These are phyloP conservation scores for Allium sativum DNA, from an alignment of 106 monocot species.

Conservation along the genomic window DNA sequence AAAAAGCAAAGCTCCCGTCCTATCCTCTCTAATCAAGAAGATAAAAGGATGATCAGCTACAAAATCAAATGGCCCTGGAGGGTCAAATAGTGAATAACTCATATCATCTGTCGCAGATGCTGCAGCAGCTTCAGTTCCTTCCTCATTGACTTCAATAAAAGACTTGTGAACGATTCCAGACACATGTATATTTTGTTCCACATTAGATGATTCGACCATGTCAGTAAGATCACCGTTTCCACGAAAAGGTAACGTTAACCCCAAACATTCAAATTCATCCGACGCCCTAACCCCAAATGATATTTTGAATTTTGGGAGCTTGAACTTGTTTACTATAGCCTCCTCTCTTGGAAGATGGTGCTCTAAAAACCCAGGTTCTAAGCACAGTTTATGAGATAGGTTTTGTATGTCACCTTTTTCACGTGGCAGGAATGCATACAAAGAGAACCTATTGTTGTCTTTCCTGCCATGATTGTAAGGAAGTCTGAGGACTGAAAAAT, in stretches of 20 bases:
- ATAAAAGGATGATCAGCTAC: constrained; percentile 35
- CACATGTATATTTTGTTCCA: not conserved
- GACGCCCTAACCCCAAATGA: constrained; percentile 14
- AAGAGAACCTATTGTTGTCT: constrained; percentile 6
- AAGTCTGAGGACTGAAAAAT: constrained; percentile 19
- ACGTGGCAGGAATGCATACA: constrained; percentile 28
- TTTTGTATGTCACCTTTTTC: constrained; percentile 1
- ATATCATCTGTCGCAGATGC: constrained; percentile 2
- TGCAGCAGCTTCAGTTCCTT: constrained; percentile 22
- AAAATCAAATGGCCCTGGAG: constrained; percentile 7
- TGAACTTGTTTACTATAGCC: constrained; percentile 9
- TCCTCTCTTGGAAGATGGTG: not conserved
- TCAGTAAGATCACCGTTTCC: constrained; percentile 4
- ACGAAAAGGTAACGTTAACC: constrained; percentile 8
- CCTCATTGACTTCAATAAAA: constrained; percentile 21
- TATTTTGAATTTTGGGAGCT: constrained; percentile 29
- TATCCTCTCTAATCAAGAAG: constrained; percentile 21
- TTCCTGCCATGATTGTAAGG: not conserved
- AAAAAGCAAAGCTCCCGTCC: constrained; percentile 8
- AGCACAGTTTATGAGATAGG: not conserved
- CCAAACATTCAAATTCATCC: not conserved
- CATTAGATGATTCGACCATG: constrained; percentile 1
- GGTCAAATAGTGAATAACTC: not conserved
- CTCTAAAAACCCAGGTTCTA: constrained; percentile 12
- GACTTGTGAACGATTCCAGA: constrained; percentile 20